Evolutionary conservation across 345 rosid species (phyloP).

Genomic region (Gossypium mustelinum): DNA sequence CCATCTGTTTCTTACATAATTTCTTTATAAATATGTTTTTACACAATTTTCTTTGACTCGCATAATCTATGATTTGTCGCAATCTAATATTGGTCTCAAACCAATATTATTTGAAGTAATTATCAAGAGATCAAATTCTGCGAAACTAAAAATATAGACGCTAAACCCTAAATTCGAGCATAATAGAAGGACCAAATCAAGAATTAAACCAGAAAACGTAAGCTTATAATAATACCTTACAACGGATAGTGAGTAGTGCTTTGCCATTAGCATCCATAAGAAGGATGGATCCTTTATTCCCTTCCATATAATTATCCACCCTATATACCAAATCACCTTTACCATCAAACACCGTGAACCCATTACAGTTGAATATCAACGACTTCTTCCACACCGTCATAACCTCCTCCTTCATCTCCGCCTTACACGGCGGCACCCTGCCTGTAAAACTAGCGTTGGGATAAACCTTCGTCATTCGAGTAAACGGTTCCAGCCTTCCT

Average conservation of each 20-base stretch:
- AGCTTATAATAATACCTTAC: slow-evolving; percentile 44
- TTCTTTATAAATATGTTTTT: too few relatives aligned
- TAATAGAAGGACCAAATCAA: too few relatives aligned
- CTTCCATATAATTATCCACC: slow-evolving; percentile 79
- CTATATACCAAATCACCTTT: slow-evolving; percentile 71
- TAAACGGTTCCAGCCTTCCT: too few relatives aligned
- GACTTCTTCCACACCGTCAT: slow-evolving; percentile 95
- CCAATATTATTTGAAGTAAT: too few relatives aligned
- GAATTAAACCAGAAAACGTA: too few relatives aligned
- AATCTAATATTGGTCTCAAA: too few relatives aligned
- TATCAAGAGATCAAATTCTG: too few relatives aligned
- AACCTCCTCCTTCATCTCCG: slow-evolving; percentile 22
- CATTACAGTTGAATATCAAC: slow-evolving; percentile 83
- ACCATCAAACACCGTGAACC: slow-evolving; percentile 80
- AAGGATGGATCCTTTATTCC: slow-evolving; percentile 51
- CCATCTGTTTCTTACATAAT: too few relatives aligned
- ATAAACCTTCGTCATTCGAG: slow-evolving; percentile 61
- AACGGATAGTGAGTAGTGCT: slow-evolving; percentile 91
- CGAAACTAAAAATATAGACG: too few relatives aligned
- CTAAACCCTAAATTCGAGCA: too few relatives aligned
- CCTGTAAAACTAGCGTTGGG: slow-evolving; percentile 39
- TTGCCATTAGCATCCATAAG: slow-evolving; percentile 87
- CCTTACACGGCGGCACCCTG: neutral
- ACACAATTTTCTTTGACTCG: too few relatives aligned
- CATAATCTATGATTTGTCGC: too few relatives aligned